These are phyloP conservation scores for Aspergillus terreus DNA, from an alignment of 2,329 filamentous ascomycete species.

Conservation along the genomic window DNA sequence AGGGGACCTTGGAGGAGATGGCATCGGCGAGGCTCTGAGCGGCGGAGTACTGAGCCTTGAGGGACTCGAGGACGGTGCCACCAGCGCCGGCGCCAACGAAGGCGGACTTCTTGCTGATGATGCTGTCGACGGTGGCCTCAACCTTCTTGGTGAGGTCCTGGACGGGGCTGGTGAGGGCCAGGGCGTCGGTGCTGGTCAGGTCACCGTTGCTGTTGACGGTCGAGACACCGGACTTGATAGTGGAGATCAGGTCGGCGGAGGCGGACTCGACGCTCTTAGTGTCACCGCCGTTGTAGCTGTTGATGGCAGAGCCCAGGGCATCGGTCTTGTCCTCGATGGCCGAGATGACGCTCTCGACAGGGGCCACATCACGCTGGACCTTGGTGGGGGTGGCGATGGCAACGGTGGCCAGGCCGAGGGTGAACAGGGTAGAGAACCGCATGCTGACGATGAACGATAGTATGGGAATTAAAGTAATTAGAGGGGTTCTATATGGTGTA, in stretches of 20 bases:
- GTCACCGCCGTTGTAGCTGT: constrained; percentile 23
- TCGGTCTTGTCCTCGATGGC: constrained; percentile 17
- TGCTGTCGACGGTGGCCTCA: constrained; percentile 18
- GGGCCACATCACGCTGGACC: constrained; percentile 11
- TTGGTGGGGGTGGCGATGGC: constrained; percentile 21
- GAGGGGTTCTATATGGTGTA: background rate
- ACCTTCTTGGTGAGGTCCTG: constrained; percentile 24
- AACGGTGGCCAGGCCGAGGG: constrained; percentile 20
- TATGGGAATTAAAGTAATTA: constrained; percentile 11
- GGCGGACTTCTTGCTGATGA: constrained; percentile 25
- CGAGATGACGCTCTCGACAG: constrained; percentile 17
- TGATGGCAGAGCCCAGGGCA: constrained; percentile 21
- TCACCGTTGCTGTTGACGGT: constrained; percentile 18
- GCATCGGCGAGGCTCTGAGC: constrained; percentile 22
- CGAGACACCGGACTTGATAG: constrained; percentile 24
- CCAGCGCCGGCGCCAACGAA: constrained; percentile 23
- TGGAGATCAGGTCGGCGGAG: constrained; percentile 18
- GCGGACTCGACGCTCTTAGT: constrained; percentile 17
- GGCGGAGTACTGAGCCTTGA: constrained; percentile 25
- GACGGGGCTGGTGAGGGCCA: constrained; percentile 24
- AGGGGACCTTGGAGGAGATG: constrained; percentile 30
- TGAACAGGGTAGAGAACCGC: constrained; percentile 22
- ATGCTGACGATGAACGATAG: constrained; percentile 15
- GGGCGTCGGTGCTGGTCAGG: constrained; percentile 24
- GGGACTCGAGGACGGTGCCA: constrained; percentile 16